These are phyloP conservation scores for Globisporangium irregulare DNA, from an alignment of 352 stramenopile genomes.

Conservation along the genomic window DNA sequence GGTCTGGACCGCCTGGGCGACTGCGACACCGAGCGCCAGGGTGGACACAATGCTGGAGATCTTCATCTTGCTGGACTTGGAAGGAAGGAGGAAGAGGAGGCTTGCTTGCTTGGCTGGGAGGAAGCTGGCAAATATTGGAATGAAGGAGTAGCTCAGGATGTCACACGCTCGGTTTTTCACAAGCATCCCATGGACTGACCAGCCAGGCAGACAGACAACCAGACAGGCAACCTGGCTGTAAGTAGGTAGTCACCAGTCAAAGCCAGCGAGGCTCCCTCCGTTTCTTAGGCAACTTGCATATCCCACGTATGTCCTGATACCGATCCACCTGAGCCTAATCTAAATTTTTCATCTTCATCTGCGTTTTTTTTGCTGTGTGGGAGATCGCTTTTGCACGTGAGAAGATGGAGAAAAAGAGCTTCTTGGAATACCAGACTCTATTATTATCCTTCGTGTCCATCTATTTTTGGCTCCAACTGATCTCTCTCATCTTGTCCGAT, in stretches of 20 bases:
- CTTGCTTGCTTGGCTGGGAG: background rate
- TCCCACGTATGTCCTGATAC: background rate
- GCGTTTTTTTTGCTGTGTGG: background rate
- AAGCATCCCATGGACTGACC: background rate
- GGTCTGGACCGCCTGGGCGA: constrained; percentile 18
- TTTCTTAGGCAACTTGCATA: background rate
- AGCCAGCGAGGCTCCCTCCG: background rate
- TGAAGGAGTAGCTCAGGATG: background rate
- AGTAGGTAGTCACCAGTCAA: too few relatives aligned
- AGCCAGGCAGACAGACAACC: background rate
- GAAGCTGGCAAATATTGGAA: constrained; percentile 2
- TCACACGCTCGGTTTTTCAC: background rate
- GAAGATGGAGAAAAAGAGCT: background rate
- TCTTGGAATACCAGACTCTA: background rate
- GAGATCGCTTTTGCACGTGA: background rate
- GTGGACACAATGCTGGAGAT: constrained; percentile 13
- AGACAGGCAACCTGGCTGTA: background rate
- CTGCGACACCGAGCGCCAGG: constrained; percentile 7
- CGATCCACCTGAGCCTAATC: background rate
- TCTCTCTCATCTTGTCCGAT: background rate
- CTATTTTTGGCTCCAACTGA: background rate
- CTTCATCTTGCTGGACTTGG: constrained; percentile 13
- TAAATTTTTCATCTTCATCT: background rate
- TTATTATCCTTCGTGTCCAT: background rate
- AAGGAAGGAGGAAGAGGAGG: background rate